These are phyloP conservation scores for Cenchrus purpureus DNA, from an alignment of 176 grass and related monocot genomes.

Conservation along the genomic window DNA sequence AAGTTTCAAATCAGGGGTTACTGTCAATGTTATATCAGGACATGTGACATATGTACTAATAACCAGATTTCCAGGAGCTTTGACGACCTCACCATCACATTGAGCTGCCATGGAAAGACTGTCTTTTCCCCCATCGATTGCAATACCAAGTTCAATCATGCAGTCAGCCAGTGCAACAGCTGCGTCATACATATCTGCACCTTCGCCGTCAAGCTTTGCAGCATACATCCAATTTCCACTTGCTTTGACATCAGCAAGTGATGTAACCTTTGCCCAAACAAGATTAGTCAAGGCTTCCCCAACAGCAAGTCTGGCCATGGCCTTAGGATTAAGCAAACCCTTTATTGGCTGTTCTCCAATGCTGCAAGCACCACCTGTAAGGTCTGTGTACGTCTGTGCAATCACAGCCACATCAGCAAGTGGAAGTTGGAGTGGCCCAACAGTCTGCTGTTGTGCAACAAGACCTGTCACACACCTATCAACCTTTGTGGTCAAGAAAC, in stretches of 20 bases:
- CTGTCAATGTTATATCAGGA: conserved; percentile 91
- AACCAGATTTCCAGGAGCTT: conserved; percentile 91
- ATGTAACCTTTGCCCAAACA: conserved; percentile 89
- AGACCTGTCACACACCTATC: conserved; percentile 94
- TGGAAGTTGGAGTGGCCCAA: conserved; percentile 83
- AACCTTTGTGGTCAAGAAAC: conserved; percentile 94
- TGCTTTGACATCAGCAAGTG: conserved; percentile 81
- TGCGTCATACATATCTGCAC: conserved; percentile 88
- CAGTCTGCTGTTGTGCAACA: conserved; percentile 88
- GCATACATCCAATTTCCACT: conserved; percentile 99
- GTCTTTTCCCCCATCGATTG: conserved; percentile 91
- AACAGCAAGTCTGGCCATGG: conserved; percentile 86
- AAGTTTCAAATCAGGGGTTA: conserved; percentile 91
- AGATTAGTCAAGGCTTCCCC: conserved; percentile 95
- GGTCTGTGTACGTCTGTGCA: conserved; percentile 78
- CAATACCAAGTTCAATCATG: conserved; percentile 93
- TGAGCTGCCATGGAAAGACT: conserved; percentile 98
- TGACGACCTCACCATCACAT: conserved; percentile 75
- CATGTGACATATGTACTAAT: conserved; percentile 90
- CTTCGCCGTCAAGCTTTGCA: conserved; percentile 90
- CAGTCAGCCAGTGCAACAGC: conserved; percentile 77
- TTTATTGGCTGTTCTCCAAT: conserved; percentile 93
- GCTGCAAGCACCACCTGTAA: conserved; percentile 82
- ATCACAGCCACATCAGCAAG: conserved; percentile 91
- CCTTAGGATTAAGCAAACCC: conserved; percentile 76